Evolutionary conservation across 2,329 filamentous ascomycete species (phyloP), one percentile per base, ranked within the genome.

Genomic region (Penicillium sp.): DNA sequence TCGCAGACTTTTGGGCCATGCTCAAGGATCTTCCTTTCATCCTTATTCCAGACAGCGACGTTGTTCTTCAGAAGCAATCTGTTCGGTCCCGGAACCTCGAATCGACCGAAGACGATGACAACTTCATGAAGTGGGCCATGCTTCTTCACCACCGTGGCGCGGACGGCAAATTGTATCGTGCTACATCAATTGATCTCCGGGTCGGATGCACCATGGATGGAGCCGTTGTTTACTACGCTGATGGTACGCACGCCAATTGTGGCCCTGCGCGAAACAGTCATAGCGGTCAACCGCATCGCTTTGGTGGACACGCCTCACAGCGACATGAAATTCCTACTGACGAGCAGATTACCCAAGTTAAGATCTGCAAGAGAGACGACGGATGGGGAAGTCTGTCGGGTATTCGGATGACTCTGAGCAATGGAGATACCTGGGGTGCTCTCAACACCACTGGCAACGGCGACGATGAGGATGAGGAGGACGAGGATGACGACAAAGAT

Each of bases 131-230:
- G 69, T 62, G 60, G 60, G 60, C 53, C n/a, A 57, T 62, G 60
- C 57, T 62, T 26, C 57, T 62, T 40, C 38, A 57, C 26, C 57
- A 57, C 28, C 57, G 58, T 7, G 58, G 57, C 11, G 22, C 33
- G 16, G 48, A 62, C 33, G 60, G 57, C 8, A n/a, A 53, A 45
- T n/a, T 37, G 62, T 58, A 22, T 55, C 70, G 71, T n/a, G 81
- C 79, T 0, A 73, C 69, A 1, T 75, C 71, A 16, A 78, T 84
- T 30, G 81, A 83, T 61, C 65, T 83, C 2, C 74, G 80, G 1
- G 77, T 82, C 6, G 81, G 81, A 4, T 73, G 69, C 43, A 65
- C 71, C 6, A 76, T 82, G 43, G 81, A 83, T 55, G 80, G 81
- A 28, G 80, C 78, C 5, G 74, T 80, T 35, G 76, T 83, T 3